Conservation (phyloP, 139 green algal genomes). For the Trebouxia sp. region DNA sequence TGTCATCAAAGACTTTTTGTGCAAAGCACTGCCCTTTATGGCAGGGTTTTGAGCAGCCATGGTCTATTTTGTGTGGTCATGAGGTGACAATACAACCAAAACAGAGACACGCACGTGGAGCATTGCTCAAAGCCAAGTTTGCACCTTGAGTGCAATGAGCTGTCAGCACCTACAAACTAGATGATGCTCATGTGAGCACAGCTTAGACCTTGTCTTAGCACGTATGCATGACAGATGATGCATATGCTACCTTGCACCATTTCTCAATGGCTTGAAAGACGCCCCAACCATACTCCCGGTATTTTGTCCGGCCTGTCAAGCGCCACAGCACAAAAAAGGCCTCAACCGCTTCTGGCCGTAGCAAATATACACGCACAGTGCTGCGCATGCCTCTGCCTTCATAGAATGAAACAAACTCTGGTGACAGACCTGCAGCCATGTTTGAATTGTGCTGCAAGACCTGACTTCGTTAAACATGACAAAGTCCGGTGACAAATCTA, state of each 20-base stretch:
- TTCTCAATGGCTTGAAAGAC: conserved; percentile 72
- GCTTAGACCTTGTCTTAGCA: too few relatives aligned
- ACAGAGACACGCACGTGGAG: too few relatives aligned
- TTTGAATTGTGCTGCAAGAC: too few relatives aligned
- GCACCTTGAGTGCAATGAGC: too few relatives aligned
- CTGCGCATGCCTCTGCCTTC: conserved; percentile 40
- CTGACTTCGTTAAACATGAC: conserved; percentile 39
- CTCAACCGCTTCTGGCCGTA: conserved; percentile 75
- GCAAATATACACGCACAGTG: conserved; percentile 39
- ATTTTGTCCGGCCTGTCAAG: conserved; percentile 62
- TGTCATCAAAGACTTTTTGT: neutral
- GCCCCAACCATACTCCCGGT: conserved; percentile 72
- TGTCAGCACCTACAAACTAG: too few relatives aligned
- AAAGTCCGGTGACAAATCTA: conserved; percentile 62
- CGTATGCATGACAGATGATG: neutral
- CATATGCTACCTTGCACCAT: conserved; percentile 43
- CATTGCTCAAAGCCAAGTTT: too few relatives aligned
- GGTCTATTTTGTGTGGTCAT: too few relatives aligned
- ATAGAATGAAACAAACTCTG: conserved; percentile 57
- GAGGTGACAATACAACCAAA: too few relatives aligned
- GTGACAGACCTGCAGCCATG: conserved; percentile 44
- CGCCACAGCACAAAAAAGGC: conserved; percentile 72
- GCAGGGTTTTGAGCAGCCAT: too few relatives aligned
- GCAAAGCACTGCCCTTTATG: too few relatives aligned
- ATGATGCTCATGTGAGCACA: too few relatives aligned